Evolutionary conservation across 176 grass and related monocot species (phyloP), one percentile per base, ranked within the genome.

Genomic region (Paspalum notatum): DNA sequence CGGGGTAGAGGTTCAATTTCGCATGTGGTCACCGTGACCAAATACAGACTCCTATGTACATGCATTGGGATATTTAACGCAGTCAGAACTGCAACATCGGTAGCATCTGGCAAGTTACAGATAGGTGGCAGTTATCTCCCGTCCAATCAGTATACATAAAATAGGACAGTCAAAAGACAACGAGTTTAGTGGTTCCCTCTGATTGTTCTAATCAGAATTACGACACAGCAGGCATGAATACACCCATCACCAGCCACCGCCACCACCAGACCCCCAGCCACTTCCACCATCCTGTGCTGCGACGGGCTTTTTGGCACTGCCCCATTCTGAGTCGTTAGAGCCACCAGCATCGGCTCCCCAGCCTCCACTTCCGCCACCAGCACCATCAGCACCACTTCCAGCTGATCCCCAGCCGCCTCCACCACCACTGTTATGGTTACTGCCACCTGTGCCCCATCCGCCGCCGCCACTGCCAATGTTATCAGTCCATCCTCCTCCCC

Each of bases 221-320:
- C 40, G 11, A 22, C 2, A 47, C 43, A 42, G 71, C 1, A 43
- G 4, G 11, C 16, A 9, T 21, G 44, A 55, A 73, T 8, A 84
- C 64, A 70, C 46, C 73, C 58, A 17, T 86, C 80, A 82, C 89
- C 76, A 81, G 39, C 76, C 84, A 17, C 91, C 62, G 9, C 85
- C 77, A 5, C 71, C 63, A 1, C 39, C 72, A 4, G 52, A 82
- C 4, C 85, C 81, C 85, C 89, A 86, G 1, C 86, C 83, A 46
- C 71, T 79, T 16, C 80, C 83, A 46, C 82, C 86, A 10, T 87
- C 82, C 44, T 89, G 83, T 67, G 89, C 41, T 18, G 85, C 65
- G 17, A 89, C 92, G 5, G 10, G 18, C 77, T 86, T 94, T 58
- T 91, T 81, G 45, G 61, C 62, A 4, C 80, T 56, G 71, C 79